Conservation (phyloP, 441 rosid species). For the Populus hybrid region DNA sequence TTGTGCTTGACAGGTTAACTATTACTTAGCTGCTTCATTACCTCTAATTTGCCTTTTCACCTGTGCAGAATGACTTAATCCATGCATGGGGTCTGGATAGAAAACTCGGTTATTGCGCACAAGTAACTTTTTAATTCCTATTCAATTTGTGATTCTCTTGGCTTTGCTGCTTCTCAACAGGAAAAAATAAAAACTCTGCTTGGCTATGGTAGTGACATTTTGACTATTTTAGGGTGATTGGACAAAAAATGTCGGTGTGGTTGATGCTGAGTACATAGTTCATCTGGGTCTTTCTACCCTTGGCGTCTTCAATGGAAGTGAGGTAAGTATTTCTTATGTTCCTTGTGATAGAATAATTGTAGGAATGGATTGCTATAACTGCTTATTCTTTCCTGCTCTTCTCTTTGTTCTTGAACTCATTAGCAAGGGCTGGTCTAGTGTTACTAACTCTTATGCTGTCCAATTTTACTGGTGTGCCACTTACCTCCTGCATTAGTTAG, state of each 20-base stretch:
- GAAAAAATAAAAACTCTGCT: neutral
- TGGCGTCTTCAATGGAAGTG: conserved; percentile 40
- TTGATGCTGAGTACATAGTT: conserved; percentile 80
- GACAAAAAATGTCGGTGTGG: conserved; percentile 74
- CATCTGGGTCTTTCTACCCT: conserved; percentile 80
- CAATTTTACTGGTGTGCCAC: neutral
- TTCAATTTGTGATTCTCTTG: neutral
- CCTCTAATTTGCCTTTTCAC: conserved; percentile 15
- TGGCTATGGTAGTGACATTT: conserved; percentile 12
- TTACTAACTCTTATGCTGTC: neutral
- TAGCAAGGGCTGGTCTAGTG: neutral
- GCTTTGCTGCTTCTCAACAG: neutral
- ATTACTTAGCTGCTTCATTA: neutral
- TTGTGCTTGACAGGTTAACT: neutral
- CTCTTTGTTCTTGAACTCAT: neutral
- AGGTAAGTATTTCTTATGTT: conserved; percentile 29
- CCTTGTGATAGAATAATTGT: neutral
- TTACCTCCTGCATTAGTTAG: neutral
- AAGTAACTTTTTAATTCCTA: conserved; percentile 38
- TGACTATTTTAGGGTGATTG: conserved; percentile 64
- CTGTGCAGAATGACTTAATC: conserved; percentile 75
- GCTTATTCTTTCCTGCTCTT: neutral
- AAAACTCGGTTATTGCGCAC: conserved; percentile 87
- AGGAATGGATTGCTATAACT: neutral
- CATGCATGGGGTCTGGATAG: conserved; percentile 92